Evolutionary conservation across 1,284 basidiomycete genomes (phyloP), one percentile per base, ranked within the genome.

Genomic region (Paramarasmius palmivorus): DNA sequence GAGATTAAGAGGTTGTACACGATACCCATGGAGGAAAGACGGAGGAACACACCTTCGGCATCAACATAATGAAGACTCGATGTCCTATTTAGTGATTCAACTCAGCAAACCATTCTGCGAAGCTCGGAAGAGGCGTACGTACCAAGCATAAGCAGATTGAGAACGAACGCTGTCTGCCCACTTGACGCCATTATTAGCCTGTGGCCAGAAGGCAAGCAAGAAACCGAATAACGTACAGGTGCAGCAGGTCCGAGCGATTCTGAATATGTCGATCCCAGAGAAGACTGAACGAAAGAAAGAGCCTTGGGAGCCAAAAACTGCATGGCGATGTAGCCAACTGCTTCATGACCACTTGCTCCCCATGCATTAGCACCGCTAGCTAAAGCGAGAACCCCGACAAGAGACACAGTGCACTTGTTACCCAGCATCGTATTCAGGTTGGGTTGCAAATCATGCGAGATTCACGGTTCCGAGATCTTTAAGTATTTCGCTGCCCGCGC

Each of bases 261-360:
- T 34, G 68, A 67, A 58, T 74, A 78, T 0, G 65, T 71, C 0
- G 73, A 63, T 1, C 73, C 73, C n/a, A 81, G 66, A 3, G 74
- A 73, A 1, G 68, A 65, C 49, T 77, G 63, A 2, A 81, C 78
- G 53, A 76, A 77, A 1, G 71, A 64, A 4, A 77, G 66, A 1
- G 78, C 71, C 15, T 75, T 75, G 2, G 76, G 69, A 20, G 68
- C 67, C 25, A 80, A 66, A 59, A 80, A 80, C 76, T 79, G 25
- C 68, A 70, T 73, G 2, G 71, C 73, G 39, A 76, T 59, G 51
- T 69, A 75, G 53, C 78, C 70, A 6, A 60, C 53, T 12, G 57
- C 49, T 50, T 60, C 55, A 51, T 60, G 57, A 7, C 57, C 57
- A 2, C 46, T 32, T 2, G 57, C 57, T 15, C 59, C 59, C 57